These are phyloP conservation scores for Acanthochlamys bracteata DNA, from an alignment of 106 monocot species.

Conservation along the genomic window DNA sequence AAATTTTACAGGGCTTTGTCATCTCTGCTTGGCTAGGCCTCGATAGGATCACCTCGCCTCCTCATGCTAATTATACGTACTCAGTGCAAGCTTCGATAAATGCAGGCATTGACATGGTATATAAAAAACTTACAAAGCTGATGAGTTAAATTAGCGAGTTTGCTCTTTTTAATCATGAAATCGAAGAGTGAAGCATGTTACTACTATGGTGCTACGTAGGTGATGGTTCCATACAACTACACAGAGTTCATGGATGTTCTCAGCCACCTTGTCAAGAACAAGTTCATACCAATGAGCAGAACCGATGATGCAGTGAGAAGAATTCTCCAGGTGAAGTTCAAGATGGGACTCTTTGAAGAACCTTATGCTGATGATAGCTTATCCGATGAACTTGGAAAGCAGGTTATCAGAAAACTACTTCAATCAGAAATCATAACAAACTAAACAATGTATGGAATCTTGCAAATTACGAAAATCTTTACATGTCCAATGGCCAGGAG, in stretches of 20 bases:
- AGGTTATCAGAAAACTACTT: too few relatives aligned
- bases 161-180: not conserved
- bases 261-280: conserved; percentile 12
- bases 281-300: conserved; percentile 16
- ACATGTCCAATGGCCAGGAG: conserved; percentile 4
- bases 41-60: conserved; percentile 37
- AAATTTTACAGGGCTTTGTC: conserved; percentile 41
- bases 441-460: too few relatives aligned
- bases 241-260: conserved; percentile 11
- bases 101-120: conserved; percentile 70
- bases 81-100: conserved; percentile 32
- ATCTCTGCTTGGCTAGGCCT: conserved; percentile 59
- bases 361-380: conserved; percentile 15
- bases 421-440: too few relatives aligned
- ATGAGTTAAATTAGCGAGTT: too few relatives aligned
- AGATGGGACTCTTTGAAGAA: conserved; percentile 23
- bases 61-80: conserved; percentile 40
- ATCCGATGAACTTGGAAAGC: conserved; percentile 7
- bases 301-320: conserved; percentile 23
- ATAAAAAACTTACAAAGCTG: not conserved
- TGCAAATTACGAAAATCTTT: too few relatives aligned
- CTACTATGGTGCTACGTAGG: conserved; percentile 4
- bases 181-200: too few relatives aligned
- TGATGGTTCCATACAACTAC: conserved; percentile 18
- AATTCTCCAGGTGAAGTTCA: conserved; percentile 29